Evolutionary conservation across 352 stramenopile species (phyloP).

Genomic region (Lagenidium giganteum): DNA sequence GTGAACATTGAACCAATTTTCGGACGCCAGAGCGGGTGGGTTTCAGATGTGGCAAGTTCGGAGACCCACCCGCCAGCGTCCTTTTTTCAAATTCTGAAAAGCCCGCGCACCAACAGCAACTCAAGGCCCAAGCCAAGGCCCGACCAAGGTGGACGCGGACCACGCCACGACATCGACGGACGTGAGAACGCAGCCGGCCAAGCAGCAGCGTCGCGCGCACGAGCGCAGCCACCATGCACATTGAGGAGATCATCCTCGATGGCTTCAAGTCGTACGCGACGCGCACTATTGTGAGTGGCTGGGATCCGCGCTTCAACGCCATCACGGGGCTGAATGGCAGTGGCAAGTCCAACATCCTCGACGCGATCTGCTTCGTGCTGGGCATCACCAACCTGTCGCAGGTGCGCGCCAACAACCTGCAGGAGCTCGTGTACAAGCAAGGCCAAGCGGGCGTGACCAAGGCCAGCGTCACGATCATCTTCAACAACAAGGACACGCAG

Average conservation of each 20-base stretch:
- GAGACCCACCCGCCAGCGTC: too few species aligned
- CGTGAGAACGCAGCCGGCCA: too few species aligned
- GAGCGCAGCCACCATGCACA: constrained; percentile 86
- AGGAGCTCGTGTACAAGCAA: constrained; percentile 99
- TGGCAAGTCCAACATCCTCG: constrained; percentile 99
- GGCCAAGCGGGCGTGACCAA: constrained; percentile 99
- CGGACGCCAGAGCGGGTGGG: too few species aligned
- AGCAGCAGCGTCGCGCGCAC: background rate
- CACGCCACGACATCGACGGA: constrained; percentile 1
- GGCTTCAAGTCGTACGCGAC: constrained; percentile 99
- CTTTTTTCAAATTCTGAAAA: too few species aligned
- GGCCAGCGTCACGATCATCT: constrained; percentile 98
- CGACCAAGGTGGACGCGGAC: constrained; percentile 2
- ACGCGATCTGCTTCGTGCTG: constrained; percentile 99
- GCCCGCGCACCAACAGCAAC: background rate
- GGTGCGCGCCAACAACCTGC: constrained; percentile 97
- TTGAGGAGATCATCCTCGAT: constrained; percentile 99
- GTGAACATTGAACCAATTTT: too few species aligned
- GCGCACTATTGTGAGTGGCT: constrained; percentile 97
- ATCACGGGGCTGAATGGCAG: constrained; percentile 99
- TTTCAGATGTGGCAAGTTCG: too few species aligned
- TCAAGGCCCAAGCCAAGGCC: too few species aligned
- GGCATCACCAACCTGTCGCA: constrained; percentile 99
- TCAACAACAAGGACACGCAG: constrained; percentile 96
- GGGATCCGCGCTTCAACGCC: constrained; percentile 99